These are phyloP conservation scores for Lotus japonicus DNA, from an alignment of 306 rosid species.

Conservation along the genomic window DNA sequence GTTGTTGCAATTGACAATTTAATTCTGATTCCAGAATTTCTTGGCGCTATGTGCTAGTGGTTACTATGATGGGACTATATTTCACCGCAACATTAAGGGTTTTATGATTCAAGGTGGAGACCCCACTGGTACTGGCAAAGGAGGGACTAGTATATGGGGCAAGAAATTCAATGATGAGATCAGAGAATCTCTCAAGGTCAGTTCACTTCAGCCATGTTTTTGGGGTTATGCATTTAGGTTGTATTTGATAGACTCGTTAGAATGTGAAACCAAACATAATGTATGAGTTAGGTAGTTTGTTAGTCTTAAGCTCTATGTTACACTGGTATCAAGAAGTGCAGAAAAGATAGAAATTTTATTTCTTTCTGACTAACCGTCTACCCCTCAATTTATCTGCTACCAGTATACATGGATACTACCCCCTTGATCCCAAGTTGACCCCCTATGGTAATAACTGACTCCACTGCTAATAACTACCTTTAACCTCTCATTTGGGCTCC, in stretches of 20 bases:
- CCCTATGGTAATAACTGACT: no score
- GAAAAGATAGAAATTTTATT: no score
- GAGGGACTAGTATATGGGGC: slow-evolving; percentile 94
- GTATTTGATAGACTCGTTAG: background rate
- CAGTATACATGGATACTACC: no score
- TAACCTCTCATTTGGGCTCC: no score
- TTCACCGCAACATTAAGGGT: slow-evolving; percentile 92
- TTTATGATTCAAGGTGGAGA: slow-evolving; percentile 99
- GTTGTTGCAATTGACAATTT: background rate
- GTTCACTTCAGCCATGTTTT: background rate
- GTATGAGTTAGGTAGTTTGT: background rate
- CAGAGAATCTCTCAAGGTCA: slow-evolving; percentile 86
- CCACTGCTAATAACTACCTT: no score
- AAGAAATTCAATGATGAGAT: slow-evolving; percentile 91
- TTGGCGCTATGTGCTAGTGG: slow-evolving; percentile 81
- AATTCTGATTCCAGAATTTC: slow-evolving; percentile 51
- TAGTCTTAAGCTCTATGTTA: no score
- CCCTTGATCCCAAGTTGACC: no score
- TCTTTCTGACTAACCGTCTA: no score
- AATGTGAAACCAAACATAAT: background rate
- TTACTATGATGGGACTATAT: slow-evolving; percentile 88
- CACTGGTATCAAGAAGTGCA: no score
- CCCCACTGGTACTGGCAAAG: slow-evolving; percentile 95
- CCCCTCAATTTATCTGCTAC: no score
- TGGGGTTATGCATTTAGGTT: background rate